These are phyloP conservation scores for Heliamphora pulchella DNA, from an alignment of 179 eudicot species.

Conservation along the genomic window DNA sequence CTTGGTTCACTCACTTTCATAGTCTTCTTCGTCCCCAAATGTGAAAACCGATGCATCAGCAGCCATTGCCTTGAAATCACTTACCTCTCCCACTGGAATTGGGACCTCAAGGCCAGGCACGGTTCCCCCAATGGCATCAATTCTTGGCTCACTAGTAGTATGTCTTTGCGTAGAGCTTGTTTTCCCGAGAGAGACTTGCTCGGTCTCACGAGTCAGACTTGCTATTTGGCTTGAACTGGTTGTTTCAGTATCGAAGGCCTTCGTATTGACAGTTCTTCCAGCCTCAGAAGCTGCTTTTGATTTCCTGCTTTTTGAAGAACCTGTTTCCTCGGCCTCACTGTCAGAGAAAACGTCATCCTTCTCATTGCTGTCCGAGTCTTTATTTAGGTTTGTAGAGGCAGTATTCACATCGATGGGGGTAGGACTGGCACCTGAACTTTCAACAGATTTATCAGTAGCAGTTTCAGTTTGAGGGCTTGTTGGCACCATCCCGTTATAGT, in stretches of 20 bases:
- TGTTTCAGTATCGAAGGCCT: constrained; percentile 26
- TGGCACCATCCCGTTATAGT: constrained; percentile 42
- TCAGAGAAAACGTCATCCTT: constrained; percentile 90
- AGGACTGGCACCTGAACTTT: constrained; percentile 28
- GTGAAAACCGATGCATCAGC: constrained; percentile 96
- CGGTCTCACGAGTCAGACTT: constrained; percentile 39
- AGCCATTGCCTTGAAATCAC: constrained; percentile 94
- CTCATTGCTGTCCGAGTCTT: constrained; percentile 36
- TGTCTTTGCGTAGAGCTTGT: constrained; percentile 27
- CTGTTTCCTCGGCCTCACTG: constrained; percentile 54
- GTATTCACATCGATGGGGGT: constrained; percentile 26
- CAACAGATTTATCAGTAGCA: constrained; percentile 31
- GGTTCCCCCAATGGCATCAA: constrained; percentile 17
- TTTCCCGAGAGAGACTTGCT: constrained; percentile 40
- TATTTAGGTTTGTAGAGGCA: constrained; percentile 26
- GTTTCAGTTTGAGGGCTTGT: constrained; percentile 38
- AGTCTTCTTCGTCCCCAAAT: constrained; percentile 91
- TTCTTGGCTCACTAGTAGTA: constrained; percentile 20
- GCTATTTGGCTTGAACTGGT: constrained; percentile 34
- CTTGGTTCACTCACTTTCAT: constrained; percentile 55
- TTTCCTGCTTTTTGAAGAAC: constrained; percentile 35
- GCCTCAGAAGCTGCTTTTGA: constrained; percentile 26
- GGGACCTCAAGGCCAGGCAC: constrained; percentile 25
- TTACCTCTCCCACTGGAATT: constrained; percentile 43
- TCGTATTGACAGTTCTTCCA: constrained; percentile 21